Base-by-base conservation (phyloP, 176 grass and related monocot genomes). In the Urochloa ruziziensis region DNA sequence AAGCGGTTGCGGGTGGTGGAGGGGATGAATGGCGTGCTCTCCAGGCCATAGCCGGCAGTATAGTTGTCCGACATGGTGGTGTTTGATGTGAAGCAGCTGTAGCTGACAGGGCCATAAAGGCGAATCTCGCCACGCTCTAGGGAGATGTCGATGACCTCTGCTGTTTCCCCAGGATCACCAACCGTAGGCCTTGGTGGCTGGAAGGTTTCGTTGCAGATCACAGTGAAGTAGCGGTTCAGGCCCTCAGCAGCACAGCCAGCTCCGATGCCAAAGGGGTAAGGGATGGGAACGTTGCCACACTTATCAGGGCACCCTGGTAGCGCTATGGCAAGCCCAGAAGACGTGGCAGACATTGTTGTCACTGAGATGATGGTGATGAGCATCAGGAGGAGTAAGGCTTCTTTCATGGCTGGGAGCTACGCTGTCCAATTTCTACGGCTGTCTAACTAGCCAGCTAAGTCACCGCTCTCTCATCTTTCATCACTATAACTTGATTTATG, bases 231-330 rank as follows among this genome's bases (percentile, higher is more conserved):
- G 10, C 3, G 14, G 7, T 30, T 81, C 6, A 67, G 29, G 36
- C 70, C 74, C 9, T 17, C 34, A 0, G 70, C 76, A 0, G 85
- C 84, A 10, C 75, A 86, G 11, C 11, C 17, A 9, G 7, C 10
- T 2, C 84, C 77, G 16, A 86, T 66, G 35, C 84, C 77, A 10
- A 86, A 86, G 1, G 84, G 84, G 69, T 86, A 86, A 11, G 84
- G 84, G 46, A 86, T 86, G 47, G 46, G 34, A 4, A 86, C 69
- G 0, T 74, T 9, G 0, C 84, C 84, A 0, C 84, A 86, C 67
- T 65, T 86, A 35, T 36, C 47, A 18, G 84, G 84, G 60, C 84
- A 86, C 2, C 74, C 74, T 2, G 74, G 82, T 6, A 77, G 12
- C 0, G 27, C 47, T 34, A 83, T 27, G 40, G 81, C 6, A 17